Base-by-base conservation (phyloP, 2,329 filamentous ascomycete species). In the Claviceps humidiphila region DNA sequence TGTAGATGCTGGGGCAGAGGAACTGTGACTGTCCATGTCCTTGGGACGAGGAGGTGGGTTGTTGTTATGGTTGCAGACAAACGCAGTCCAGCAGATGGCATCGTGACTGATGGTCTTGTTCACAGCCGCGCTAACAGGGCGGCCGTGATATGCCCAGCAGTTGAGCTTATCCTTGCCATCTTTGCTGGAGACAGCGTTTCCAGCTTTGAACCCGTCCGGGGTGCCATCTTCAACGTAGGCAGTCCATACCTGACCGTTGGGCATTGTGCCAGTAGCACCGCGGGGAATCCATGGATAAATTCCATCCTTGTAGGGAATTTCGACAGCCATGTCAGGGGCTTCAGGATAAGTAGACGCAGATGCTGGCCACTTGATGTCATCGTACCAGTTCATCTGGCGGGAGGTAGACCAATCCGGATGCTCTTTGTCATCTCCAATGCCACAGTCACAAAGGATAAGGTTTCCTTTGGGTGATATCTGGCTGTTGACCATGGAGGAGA, bases 371-470 rank as follows among this genome's bases (percentile, higher is more conserved):
- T 59, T 53, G 44, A 70, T 63, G 9, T 69, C 63, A 46, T 66
- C 51, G 51, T 71, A 71, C 69, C 69, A 71, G 55, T 71, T 71
- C 59, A 71, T 67, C 57, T 71, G 69, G 42, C 69, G 69, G 45
- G 69, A 71, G 5, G 69, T 71, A 6, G 69, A 71, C 69, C 69
- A 71, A 38, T 60, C 62, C 9, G 63, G 59, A 42, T 71, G 66
- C 6, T 63, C 61, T n/a, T 63, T 60, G 58, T 71, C 69, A 53
- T 69, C 65, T 5, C 69, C 69, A 51, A 71, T 71, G 34, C 69
- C 69, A 51, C 69, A 71, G 50, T 71, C 69, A 34, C 68, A 68
- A 47, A 71, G 65, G 41, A 71, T 61, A 41, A 71, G 65, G 16
- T 71, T 64, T 55, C 68, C 68, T 14, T 64, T 61, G 38, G 60